These are phyloP conservation scores for Daedalea quercina DNA, from an alignment of 768 basidiomycete species.

Conservation along the genomic window DNA sequence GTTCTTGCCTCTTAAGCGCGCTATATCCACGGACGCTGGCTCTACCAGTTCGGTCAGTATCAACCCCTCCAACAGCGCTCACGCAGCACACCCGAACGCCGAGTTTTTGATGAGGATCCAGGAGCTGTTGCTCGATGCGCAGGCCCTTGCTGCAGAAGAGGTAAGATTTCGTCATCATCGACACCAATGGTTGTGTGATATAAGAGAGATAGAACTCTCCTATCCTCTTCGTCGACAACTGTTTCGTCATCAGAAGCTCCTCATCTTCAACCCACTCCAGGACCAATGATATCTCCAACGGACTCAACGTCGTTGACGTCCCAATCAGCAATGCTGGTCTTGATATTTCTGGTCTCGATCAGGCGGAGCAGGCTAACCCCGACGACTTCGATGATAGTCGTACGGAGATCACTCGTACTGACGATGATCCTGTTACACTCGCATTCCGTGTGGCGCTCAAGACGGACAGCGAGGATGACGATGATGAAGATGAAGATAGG, in stretches of 20 bases:
- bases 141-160: constrained; percentile 47
- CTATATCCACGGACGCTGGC: constrained; percentile 36
- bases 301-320: not conserved
- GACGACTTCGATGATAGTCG: constrained; percentile 47
- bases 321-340: not conserved
- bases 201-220: constrained; percentile 18
- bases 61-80: not conserved
- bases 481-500: constrained; percentile 60
- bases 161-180: constrained; percentile 28
- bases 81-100: constrained; percentile 79
- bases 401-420: constrained; percentile 65
- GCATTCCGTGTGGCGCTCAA: constrained; percentile 49
- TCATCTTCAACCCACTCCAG: not conserved
- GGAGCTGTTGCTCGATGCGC: constrained; percentile 74
- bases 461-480: constrained; percentile 37
- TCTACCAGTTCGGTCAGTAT: not conserved
- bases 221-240: constrained; percentile 10
- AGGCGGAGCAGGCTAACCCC: constrained; percentile 11
- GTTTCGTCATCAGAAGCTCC: constrained; percentile 8
- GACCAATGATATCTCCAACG: not conserved
- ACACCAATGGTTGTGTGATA: not conserved
- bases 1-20: constrained; percentile 72
- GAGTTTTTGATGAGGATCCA: constrained; percentile 92
- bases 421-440: constrained; percentile 75
- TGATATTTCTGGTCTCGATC: constrained; percentile 8